These are phyloP conservation scores for Hymenoscyphus fraxineus DNA, from an alignment of 2,329 filamentous ascomycete species.

Conservation along the genomic window DNA sequence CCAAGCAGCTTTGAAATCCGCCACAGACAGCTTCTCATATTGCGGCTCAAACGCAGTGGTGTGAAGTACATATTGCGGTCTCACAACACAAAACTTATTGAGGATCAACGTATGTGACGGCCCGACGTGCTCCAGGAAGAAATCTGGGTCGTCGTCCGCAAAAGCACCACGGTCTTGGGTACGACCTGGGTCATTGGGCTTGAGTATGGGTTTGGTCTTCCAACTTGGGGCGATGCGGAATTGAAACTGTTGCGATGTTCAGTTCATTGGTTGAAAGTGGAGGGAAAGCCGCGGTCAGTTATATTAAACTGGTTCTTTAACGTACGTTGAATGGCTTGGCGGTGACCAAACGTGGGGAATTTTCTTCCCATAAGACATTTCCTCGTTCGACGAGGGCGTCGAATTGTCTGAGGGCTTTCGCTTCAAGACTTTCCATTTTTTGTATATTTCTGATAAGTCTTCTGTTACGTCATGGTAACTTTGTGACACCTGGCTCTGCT, in stretches of 20 bases:
- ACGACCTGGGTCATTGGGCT: slow-evolving; percentile 29
- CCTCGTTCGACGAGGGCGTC: slow-evolving; percentile 3
- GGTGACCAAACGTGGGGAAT: neutral
- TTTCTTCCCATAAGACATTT: neutral
- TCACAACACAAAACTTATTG: slow-evolving; percentile 38
- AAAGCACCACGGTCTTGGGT: slow-evolving; percentile 28
- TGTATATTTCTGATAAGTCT: neutral
- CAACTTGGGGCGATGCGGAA: slow-evolving; percentile 28
- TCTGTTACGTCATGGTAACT: neutral
- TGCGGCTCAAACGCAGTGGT: slow-evolving; percentile 39
- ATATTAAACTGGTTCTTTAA: neutral
- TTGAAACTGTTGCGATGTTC: slow-evolving; percentile 25
- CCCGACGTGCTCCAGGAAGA: slow-evolving; percentile 32
- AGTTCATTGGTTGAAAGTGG: neutral
- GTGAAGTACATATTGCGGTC: slow-evolving; percentile 39
- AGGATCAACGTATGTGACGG: slow-evolving; percentile 35
- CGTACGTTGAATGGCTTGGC: neutral
- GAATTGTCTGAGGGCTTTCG: slow-evolving; percentile 1
- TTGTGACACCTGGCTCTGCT: neutral
- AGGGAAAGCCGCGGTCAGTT: neutral
- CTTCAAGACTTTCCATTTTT: neutral
- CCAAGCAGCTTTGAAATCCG: slow-evolving; percentile 39
- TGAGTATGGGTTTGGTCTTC: slow-evolving; percentile 24
- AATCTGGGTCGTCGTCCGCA: slow-evolving; percentile 32
- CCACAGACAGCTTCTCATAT: slow-evolving; percentile 36